Evolutionary conservation across 768 basidiomycete species (phyloP), one percentile per base, ranked within the genome.

Genomic region (Pleurotus pulmonarius): DNA sequence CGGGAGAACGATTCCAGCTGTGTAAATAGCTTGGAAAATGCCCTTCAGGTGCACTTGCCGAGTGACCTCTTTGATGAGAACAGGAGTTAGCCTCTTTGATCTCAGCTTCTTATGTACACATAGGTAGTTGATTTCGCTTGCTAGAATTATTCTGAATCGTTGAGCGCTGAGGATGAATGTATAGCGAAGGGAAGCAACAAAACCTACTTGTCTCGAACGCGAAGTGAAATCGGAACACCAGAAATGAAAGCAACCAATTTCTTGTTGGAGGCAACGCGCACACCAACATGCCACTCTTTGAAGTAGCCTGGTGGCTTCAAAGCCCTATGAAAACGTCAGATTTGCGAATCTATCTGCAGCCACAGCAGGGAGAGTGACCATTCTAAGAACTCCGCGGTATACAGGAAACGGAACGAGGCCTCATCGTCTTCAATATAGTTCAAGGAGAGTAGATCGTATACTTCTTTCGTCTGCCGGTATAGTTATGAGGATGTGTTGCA

Each of bases 361-460:
- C 38, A 11, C 29, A 38, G 29, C 29, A 38, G 46, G n/a, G 38
- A 29, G 9, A 58, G 73, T 22, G 61, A 91, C 97, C 97, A 99
- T 67, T 86, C 76, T 26, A 99, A 75, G 70, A 99, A 99, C 68
- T 98, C 94, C 3, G 93, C 85, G 43, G 88, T 91, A 65, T 99
- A 99, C 67, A 92, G 86, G 78, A 99, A 98, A 37, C 97, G 85
- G 79, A 98, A 97, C n/a, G 90, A 81, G 4, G 95, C 95, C 49
- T 93, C 89, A 62, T 92, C 88, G 66, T 99, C 97, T 69, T 99
- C 97, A 45, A 99, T 94, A 63, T 98, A 99, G 71, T 98, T 90
- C 11, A 87, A 78, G 3, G 93, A 97, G 40, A 99, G 75, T 2
- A 99, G 79, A 61, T 94, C 87, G 64, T 97, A 92, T 11, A 98